A percentile compares a stretch with the other conserved stretches of the same genome.
These are phyloP conservation scores for Exophiala bonariae DNA, from an alignment of 2,329 filamentous ascomycete genomes.

Conservation along the genomic window DNA sequence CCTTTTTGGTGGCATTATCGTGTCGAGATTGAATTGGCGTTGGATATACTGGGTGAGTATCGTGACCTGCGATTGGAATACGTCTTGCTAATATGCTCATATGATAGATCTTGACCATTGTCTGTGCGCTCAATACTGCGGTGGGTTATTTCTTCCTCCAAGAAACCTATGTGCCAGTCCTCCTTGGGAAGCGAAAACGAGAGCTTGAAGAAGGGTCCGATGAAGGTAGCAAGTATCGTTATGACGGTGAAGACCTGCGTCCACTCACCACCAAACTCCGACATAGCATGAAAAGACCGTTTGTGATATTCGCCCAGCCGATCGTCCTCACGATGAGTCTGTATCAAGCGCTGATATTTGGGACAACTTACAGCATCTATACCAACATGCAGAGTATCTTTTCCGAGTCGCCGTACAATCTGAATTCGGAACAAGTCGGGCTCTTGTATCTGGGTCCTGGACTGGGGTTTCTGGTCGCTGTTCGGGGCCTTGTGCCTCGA, in stretches of 20 bases:
- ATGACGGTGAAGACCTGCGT: constrained; percentile 23
- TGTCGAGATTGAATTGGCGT: constrained; percentile 46
- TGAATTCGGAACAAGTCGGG: constrained; percentile 53
- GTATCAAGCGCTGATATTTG: constrained; percentile 58
- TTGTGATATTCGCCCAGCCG: constrained; percentile 56
- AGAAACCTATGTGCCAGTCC: constrained; percentile 62
- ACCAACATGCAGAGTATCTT: constrained; percentile 55
- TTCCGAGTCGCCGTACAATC: constrained; percentile 54
- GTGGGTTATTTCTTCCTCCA: constrained; percentile 58
- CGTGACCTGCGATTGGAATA: constrained; percentile 48
- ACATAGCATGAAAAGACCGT: constrained; percentile 49
- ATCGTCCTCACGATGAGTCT: constrained; percentile 57
- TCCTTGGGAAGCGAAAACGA: constrained; percentile 57
- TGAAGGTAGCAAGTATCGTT: constrained; percentile 15
- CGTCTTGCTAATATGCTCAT: constrained; percentile 47
- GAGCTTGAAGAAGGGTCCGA: constrained; percentile 43
- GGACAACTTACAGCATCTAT: constrained; percentile 60
- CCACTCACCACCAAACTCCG: constrained; percentile 30
- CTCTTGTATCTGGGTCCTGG: constrained; percentile 61
- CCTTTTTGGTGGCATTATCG: constrained; percentile 46
- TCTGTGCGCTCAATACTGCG: constrained; percentile 52
- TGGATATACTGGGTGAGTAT: constrained; percentile 48
- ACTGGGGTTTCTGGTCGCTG: constrained; percentile 57
- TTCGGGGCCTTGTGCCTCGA: constrained; percentile 43
- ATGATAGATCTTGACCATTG: constrained; percentile 42